Evolutionary conservation across 805 yeast species (phyloP).

Genomic region (Candida lessepsii): DNA sequence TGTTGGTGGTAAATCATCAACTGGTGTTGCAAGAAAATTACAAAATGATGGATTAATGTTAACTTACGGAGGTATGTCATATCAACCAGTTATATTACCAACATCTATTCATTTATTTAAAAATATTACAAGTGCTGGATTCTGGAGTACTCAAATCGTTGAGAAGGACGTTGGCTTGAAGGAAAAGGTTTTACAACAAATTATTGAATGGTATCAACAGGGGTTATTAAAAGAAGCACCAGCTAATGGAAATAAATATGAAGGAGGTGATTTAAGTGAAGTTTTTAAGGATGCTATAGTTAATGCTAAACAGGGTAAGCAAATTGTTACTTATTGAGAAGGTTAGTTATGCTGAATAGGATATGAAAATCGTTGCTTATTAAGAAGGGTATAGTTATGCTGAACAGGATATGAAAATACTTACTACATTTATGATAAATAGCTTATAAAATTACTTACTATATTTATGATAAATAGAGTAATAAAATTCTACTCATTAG

Average conservation of each 20-base stretch:
- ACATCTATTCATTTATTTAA: slow-evolving; percentile 89
- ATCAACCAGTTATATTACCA: slow-evolving; percentile 90
- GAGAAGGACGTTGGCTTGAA: slow-evolving; percentile 37
- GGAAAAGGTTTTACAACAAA: slow-evolving; percentile 32
- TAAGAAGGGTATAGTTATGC: not conserved
- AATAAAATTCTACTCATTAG: too few relatives aligned
- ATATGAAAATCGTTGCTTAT: not conserved
- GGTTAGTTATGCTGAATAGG: too few relatives aligned
- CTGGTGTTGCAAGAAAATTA: slow-evolving; percentile 81
- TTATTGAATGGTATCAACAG: slow-evolving; percentile 43
- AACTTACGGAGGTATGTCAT: slow-evolving; percentile 97
- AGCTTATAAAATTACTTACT: too few relatives aligned
- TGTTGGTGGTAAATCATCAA: slow-evolving; percentile 86
- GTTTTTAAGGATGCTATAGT: slow-evolving; percentile 30
- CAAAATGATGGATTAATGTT: slow-evolving; percentile 71
- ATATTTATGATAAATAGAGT: too few relatives aligned
- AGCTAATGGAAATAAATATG: slow-evolving; percentile 27
- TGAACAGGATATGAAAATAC: too few relatives aligned
- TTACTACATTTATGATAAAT: too few relatives aligned
- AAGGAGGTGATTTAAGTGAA: slow-evolving; percentile 25
- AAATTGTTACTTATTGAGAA: slow-evolving; percentile 16
- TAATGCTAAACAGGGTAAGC: slow-evolving; percentile 39
- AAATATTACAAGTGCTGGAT: slow-evolving; percentile 80
- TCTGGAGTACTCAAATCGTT: slow-evolving; percentile 76
- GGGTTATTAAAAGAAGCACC: slow-evolving; percentile 39